Conservation (phyloP, 2,329 filamentous ascomycete genomes). For the Neofusicoccum laricinum region DNA sequence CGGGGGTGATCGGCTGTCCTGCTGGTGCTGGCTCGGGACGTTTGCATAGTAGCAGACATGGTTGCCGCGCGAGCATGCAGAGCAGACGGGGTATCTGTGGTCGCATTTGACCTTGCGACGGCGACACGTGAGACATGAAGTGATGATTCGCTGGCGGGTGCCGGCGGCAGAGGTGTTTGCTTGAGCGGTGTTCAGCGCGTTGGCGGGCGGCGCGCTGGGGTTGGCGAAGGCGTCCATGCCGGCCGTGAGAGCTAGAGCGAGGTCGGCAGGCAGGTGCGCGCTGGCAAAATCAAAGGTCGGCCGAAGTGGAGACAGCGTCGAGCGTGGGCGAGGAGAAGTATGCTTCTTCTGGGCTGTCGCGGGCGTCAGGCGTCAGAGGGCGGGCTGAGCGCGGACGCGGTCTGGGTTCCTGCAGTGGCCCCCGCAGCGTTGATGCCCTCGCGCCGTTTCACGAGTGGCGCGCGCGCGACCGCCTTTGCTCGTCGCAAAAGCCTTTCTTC, state of each 20-base stretch:
- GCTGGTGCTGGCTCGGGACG: conserved; percentile 17
- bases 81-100: conserved; percentile 37
- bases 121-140: conserved; percentile 38
- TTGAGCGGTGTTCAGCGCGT: background rate
- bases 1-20: background rate
- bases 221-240: conserved; percentile 8
- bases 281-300: background rate
- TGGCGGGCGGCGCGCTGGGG: background rate
- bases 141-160: conserved; percentile 34
- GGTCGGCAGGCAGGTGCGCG: background rate
- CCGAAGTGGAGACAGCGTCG: background rate
- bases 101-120: conserved; percentile 39
- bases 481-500: background rate
- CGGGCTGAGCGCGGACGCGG: background rate
- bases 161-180: background rate
- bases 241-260: background rate
- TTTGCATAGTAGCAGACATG: conserved; percentile 36
- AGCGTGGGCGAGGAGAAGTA: background rate
- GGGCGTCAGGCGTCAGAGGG: background rate
- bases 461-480: background rate
- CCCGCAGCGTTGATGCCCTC: conserved; percentile 6
- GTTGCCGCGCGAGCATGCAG: conserved; percentile 35
- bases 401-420: conserved; percentile 7
- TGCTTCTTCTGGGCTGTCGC: background rate
- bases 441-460: conserved; percentile 3